Evolutionary conservation across 352 stramenopile species (phyloP), one percentile per base, ranked within the genome.

Genomic region (Phytophthora nicotianae): DNA sequence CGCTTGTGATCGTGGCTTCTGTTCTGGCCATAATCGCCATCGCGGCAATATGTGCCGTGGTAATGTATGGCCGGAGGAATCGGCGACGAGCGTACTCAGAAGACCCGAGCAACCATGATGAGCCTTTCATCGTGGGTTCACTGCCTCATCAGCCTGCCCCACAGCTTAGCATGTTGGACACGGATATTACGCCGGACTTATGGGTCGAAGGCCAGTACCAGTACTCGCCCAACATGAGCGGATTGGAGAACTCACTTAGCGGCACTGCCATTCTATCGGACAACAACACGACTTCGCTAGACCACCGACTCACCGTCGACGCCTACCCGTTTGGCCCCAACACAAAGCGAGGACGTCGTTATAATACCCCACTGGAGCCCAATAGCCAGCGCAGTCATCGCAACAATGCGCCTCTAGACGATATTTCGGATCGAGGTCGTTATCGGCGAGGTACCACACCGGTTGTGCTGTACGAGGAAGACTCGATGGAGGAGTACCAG

Each of bases 191-290:
- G 14, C 57, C 68, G 21, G 60, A 73, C 48, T 58, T 71, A 40
- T 77, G 57, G 69, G 59, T 68, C 2, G 70, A 72, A 59, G 61
- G 65, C 8, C 63, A 72, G 32, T 74, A 71, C 32, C 62, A 62
- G 37, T 75, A 75, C 47, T 75, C 67, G 17, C 67, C 67, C 14
- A 68, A 70, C 33, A 55, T 69, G 67, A 75, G 67, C 26, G 48
- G 62, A 11, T 21, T 72, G 24, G 49, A 68, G 35, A 65, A 57
- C 23, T 72, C 72, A 0, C 42, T 78, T 43, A 74, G 64, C 19
- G 65, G 66, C 16, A 78, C 72, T 5, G 68, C 54, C 3, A 78
- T 81, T 48, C 52, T 81, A n/a, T 77, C 69, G 17, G 72, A 78
- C 35, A 70, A 75, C 19, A 58, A 75, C n/a, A 78, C 72, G 19